Evolutionary conservation across 441 rosid genomes (phyloP), one percentile per base, ranked within the genome.

Genomic region (Brassica balearica): DNA sequence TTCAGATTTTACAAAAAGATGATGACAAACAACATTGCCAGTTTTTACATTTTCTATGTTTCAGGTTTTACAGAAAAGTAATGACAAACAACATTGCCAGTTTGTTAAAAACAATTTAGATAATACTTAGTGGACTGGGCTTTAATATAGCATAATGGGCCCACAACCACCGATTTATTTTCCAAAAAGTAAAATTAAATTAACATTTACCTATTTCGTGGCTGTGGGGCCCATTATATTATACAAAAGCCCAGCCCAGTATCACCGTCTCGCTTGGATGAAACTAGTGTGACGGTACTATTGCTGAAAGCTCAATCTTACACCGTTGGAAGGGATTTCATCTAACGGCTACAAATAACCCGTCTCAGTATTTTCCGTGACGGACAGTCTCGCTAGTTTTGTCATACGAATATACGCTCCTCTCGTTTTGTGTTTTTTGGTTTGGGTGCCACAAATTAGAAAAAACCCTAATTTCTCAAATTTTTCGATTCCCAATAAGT

Each of bases 401-500:
- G 10, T 15, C 6, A 51, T 1, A 53, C 59, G 59, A 53, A 53
- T 53, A 53, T 53, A 53, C 59, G 59, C 59, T 53, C 59, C 59
- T 53, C 59, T 53, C 59, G 22, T 17, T 55, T 55, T 55, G 27
- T 23, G 27, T 36, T 14, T 14, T 34, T 34, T 15, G n/a, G 59
- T 62, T 53, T 11, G 63, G 32, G 71, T 59, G 41, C 81, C 80
- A 68, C 80, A 80, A 71, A 76, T 69, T 72, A 70, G 65, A 67
- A 74, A 82, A 84, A 84, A 82, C 85, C 88, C 88, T 85, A 85
- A 71, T 79, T 75, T 34, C 73, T 12, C 8, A 12, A 10, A 32
- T 1, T 59, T 4, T 59, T 63, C 8, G 14, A 43, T 43, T 43
- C 76, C 34, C 27, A 55, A 55, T 43, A 73, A 62, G n/a, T 68